Percentiles rank a stretch among this genome's conserved stretches.
phyloP scores from a whole-genome alignment of 495 filamentous ascomycete genomes.

The Cryomyces minteri region DNA sequence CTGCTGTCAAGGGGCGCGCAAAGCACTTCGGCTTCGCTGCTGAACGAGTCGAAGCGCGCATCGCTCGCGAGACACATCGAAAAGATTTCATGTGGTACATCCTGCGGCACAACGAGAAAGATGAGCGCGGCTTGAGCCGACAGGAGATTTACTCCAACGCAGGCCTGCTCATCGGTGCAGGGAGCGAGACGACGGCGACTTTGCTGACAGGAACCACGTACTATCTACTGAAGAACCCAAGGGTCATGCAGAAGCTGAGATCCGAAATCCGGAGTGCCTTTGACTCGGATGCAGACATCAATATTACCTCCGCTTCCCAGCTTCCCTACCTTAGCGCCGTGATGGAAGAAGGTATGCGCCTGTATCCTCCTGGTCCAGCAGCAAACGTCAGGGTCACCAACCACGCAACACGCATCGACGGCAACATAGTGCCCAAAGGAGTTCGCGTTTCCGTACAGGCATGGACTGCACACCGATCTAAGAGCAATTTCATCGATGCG shows the following conservation, averaged over 20 bases:
- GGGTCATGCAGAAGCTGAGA: conserved; percentile 23
- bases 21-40: conserved; percentile 1
- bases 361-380: conserved; percentile 36
- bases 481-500: not conserved
- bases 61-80: conserved; percentile 6
- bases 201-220: conserved; percentile 32
- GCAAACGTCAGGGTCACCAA: conserved; percentile 21
- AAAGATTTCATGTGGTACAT: conserved; percentile 16
- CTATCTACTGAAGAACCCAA: conserved; percentile 28
- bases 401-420: not conserved
- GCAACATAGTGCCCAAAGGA: not conserved
- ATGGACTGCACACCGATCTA: not conserved
- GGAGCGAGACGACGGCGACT: conserved; percentile 42
- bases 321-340: conserved; percentile 37
- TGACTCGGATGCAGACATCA: conserved; percentile 31
- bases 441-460: not conserved
- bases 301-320: conserved; percentile 21
- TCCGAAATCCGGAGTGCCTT: conserved; percentile 34
- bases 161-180: conserved; percentile 5
- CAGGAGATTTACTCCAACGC: not conserved
- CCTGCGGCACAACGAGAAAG: conserved; percentile 9
- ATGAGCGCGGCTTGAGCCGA: not conserved
- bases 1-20: not conserved
- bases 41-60: conserved; percentile 9
- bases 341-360: conserved; percentile 36